Percentiles rank a stretch among this genome's conserved stretches.
phyloP scores from a whole-genome alignment of 768 basidiomycete genomes.

The Boletus sp. region DNA sequence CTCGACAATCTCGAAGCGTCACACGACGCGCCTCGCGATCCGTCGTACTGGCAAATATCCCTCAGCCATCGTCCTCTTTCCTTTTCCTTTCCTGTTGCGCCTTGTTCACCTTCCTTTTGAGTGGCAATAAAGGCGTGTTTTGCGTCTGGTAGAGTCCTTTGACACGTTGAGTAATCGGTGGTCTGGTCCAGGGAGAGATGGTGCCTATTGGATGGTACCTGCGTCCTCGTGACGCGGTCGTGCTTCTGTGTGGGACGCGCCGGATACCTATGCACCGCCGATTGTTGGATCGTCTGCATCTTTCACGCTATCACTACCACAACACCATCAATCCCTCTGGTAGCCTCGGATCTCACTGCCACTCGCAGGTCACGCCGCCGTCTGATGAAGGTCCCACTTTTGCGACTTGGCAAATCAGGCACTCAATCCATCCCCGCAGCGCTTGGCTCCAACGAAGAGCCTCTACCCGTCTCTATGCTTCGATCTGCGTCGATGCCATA shows the following conservation, averaged over 20 bases:
- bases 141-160: background rate
- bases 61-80: background rate
- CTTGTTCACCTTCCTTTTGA: background rate
- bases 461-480: too few relatives aligned
- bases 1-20: background rate
- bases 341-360: background rate
- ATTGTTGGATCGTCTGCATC: too few relatives aligned
- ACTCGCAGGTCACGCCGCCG: too few relatives aligned
- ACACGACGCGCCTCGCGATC: background rate
- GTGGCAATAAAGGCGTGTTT: background rate
- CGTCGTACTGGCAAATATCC: slow-evolving; percentile 4
- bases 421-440: background rate
- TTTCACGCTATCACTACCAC: background rate
- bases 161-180: background rate
- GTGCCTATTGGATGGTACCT: too few relatives aligned
- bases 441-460: too few relatives aligned
- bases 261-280: too few relatives aligned
- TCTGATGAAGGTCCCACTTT: background rate
- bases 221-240: too few relatives aligned
- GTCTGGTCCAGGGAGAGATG: background rate
- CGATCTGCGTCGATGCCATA: too few relatives aligned
- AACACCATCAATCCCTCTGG: background rate
- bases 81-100: background rate
- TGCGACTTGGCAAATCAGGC: background rate
- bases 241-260: too few relatives aligned